phyloP scores from a whole-genome alignment of 2,329 filamentous ascomycete genomes.

The Myriosclerotinia curreyana region DNA sequence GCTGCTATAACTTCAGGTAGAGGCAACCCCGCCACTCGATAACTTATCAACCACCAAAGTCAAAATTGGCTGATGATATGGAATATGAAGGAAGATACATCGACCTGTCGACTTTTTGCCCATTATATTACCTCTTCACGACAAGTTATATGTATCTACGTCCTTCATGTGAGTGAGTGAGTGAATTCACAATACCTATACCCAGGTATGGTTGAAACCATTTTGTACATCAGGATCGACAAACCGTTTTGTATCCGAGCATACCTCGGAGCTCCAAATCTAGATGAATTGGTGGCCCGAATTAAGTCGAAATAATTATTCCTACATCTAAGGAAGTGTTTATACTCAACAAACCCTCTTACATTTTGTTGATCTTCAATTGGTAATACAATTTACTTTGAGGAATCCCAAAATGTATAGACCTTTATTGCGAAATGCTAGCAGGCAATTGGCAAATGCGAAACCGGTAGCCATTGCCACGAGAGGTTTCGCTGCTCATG shows the following conservation, averaged over 20 bases:
- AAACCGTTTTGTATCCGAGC: slow-evolving; percentile 16
- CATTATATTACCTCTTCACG: too few species aligned
- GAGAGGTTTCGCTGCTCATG: slow-evolving; percentile 35
- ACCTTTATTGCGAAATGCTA: slow-evolving; percentile 32
- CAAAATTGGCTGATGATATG: too few species aligned
- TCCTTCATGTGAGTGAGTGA: too few species aligned
- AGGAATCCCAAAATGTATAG: slow-evolving; percentile 32
- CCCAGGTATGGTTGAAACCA: background rate
- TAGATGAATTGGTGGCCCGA: slow-evolving; percentile 8
- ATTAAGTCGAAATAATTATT: slow-evolving; percentile 7
- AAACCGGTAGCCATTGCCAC: slow-evolving; percentile 23
- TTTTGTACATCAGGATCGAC: background rate
- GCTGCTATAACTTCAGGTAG: background rate
- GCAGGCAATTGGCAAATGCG: slow-evolving; percentile 30
- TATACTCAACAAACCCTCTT: background rate
- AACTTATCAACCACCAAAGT: too few species aligned
- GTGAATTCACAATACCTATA: too few species aligned
- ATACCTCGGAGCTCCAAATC: slow-evolving; percentile 20
- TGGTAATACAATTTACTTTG: background rate
- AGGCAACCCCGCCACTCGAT: too few species aligned
- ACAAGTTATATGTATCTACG: too few species aligned
- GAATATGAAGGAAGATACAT: too few species aligned
- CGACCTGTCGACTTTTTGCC: too few species aligned
- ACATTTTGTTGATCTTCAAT: background rate
- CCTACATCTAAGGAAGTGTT: background rate